Conservation (phyloP, 805 yeast genomes). For the Metahyphopichia silvanorum region DNA sequence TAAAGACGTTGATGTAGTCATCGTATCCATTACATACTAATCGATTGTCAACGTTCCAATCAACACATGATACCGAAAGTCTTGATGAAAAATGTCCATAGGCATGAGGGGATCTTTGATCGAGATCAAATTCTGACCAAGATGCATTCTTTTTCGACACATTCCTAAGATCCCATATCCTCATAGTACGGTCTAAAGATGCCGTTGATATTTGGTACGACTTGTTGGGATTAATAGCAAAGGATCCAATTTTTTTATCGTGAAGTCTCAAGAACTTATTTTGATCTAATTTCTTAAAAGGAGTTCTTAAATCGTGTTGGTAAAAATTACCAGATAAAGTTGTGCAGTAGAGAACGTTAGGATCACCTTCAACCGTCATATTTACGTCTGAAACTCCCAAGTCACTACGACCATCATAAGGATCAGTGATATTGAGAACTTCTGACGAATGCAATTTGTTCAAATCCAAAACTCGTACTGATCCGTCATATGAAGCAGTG, state of each 20-base stretch:
- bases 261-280: constrained; percentile 57
- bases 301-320: constrained; percentile 62
- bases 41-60: constrained; percentile 68
- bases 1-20: constrained; percentile 72
- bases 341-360: constrained; percentile 63
- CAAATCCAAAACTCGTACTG: constrained; percentile 71
- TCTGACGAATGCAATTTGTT: constrained; percentile 58
- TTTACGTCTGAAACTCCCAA: constrained; percentile 75
- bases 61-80: constrained; percentile 79
- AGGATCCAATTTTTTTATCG: constrained; percentile 91
- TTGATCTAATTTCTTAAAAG: constrained; percentile 22
- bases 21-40: constrained; percentile 94
- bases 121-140: constrained; percentile 56
- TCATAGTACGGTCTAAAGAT: constrained; percentile 80
- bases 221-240: constrained; percentile 69
- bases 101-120: constrained; percentile 44
- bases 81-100: constrained; percentile 68
- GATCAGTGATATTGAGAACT: constrained; percentile 40
- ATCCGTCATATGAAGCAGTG: constrained; percentile 85
- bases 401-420: constrained; percentile 42
- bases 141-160: constrained; percentile 31
- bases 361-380: constrained; percentile 41
- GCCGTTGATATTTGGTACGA: constrained; percentile 76
- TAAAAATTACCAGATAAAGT: constrained; percentile 81
- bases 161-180: constrained; percentile 83